Evolutionary conservation across 768 basidiomycete genomes (phyloP), one percentile per base, ranked within the genome.

Genomic region (Collybia nuda): DNA sequence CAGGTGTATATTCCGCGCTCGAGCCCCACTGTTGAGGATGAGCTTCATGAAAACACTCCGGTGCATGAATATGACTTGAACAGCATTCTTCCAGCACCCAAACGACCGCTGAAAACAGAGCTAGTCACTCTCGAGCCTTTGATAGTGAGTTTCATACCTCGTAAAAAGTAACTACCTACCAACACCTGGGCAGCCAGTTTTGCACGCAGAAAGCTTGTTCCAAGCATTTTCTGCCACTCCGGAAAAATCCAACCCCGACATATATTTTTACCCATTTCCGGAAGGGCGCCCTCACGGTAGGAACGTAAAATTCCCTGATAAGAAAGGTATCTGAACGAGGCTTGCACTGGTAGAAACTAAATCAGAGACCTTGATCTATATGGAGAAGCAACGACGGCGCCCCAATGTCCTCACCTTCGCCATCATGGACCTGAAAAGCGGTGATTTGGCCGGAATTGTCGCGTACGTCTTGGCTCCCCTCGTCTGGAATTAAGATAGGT

Each of bases 371-470:
- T 45, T 60, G 47, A 46, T 55, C 7, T 60, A 57, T 45, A 50
- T 60, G 26, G 59, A 60, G 47, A 60, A 60, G 44, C 59, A 57
- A 37, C 53, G 59, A 8, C 59, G 56, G 6, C 53, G 59, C 15
- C 18, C 53, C 23, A 60, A 60, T 42, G 19, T 60, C n/a, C 50
- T 60, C 11, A 51, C 59, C 3, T 60, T 60, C 29, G 59, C 59
- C 17, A 49, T 56, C 19, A 54, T 37, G n/a, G 59, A 60, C 44
- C 40, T 49, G 6, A 47, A 45, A 26, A 55, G 53, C 24, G 48
- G 51, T 7, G 50, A 53, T 19, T 41, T 57, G 19, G 59, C 59
- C 14, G 59, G 56, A 6, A 40, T 54, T 9, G 50, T 60, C 39
- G 47, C 48, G 59, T 56, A 38, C 4, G 45, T 49, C 14, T n/a